Evolutionary conservation across 192 early-diverging fungal genomes (phyloP).

Genomic region (Umbelopsis isabellina): DNA sequence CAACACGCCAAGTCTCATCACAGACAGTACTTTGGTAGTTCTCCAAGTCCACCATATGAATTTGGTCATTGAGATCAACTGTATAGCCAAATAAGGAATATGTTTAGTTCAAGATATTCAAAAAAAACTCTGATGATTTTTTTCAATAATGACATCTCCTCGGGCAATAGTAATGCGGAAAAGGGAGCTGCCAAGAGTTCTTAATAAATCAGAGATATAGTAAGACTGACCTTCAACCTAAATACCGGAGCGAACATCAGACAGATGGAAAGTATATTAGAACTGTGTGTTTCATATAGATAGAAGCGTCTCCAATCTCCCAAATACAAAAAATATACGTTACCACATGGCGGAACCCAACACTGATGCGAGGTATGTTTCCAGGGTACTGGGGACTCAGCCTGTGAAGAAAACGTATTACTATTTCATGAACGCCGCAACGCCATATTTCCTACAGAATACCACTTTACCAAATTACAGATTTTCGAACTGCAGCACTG

Average conservation of each 20-base stretch:
- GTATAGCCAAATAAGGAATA: conserved; percentile 12
- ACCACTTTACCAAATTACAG: conserved; percentile 55
- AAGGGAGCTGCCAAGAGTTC: background rate
- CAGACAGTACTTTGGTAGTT: conserved; percentile 70
- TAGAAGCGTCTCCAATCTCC: background rate
- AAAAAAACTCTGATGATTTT: background rate
- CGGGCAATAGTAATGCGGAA: too few species aligned
- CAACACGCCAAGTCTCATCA: conserved; percentile 68
- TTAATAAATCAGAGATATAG: background rate
- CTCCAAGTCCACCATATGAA: conserved; percentile 63
- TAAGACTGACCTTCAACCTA: conserved; percentile 43
- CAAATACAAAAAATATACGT: conserved; percentile 16
- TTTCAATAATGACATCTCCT: too few species aligned
- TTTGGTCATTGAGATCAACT: conserved; percentile 77
- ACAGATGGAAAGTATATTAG: background rate
- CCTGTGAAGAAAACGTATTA: conserved; percentile 25
- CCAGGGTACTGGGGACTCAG: conserved; percentile 73
- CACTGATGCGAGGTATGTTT: conserved; percentile 71
- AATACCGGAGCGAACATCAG: background rate
- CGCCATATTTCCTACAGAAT: background rate
- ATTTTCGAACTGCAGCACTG: conserved; percentile 73
- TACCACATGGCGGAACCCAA: conserved; percentile 68
- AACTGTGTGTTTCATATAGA: background rate
- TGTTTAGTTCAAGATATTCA: background rate
- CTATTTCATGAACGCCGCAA: background rate